These are phyloP conservation scores for Houttuynia cordata DNA, from an alignment of 164 flowering plant species.

Conservation along the genomic window DNA sequence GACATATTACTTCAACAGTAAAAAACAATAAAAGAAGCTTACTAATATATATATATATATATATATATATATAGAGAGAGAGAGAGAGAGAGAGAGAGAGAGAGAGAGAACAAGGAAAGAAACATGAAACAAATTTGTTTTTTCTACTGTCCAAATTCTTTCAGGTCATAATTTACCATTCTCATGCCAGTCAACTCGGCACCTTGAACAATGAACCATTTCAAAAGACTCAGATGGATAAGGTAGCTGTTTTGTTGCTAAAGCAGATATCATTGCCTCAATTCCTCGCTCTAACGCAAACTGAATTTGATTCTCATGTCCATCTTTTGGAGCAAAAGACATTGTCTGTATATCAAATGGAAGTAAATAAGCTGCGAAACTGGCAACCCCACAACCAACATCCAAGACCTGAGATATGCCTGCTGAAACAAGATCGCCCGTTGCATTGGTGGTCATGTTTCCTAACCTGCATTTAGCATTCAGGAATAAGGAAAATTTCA, in stretches of 20 bases:
- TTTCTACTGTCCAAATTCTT: neutral
- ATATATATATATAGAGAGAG: no score
- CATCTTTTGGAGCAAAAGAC: constrained; percentile 99
- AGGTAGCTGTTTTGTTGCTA: constrained; percentile 82
- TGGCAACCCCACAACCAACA: constrained; percentile 99
- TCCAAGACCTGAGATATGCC: constrained; percentile 86
- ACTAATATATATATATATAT: no score
- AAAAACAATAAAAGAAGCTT: no score
- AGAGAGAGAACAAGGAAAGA: no score
- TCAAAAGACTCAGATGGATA: constrained; percentile 84
- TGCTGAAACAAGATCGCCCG: constrained; percentile 75
- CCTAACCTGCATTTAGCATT: constrained; percentile 61
- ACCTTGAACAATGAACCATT: constrained; percentile 97
- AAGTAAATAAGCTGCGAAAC: constrained; percentile 90
- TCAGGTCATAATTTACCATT: constrained; percentile 43
- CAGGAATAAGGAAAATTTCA: neutral
- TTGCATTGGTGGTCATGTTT: constrained; percentile 77
- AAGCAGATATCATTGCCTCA: constrained; percentile 81
- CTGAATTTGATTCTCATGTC: constrained; percentile 96
- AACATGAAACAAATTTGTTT: neutral
- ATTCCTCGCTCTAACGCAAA: constrained; percentile 96
- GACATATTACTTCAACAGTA: no score
- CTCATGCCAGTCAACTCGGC: constrained; percentile 96
- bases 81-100: no score
- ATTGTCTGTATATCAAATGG: constrained; percentile 77